Percentiles rank a stretch among this genome's conserved stretches.
Conservation (phyloP, 495 filamentous ascomycete species). For the Neurospora sp. region DNA sequence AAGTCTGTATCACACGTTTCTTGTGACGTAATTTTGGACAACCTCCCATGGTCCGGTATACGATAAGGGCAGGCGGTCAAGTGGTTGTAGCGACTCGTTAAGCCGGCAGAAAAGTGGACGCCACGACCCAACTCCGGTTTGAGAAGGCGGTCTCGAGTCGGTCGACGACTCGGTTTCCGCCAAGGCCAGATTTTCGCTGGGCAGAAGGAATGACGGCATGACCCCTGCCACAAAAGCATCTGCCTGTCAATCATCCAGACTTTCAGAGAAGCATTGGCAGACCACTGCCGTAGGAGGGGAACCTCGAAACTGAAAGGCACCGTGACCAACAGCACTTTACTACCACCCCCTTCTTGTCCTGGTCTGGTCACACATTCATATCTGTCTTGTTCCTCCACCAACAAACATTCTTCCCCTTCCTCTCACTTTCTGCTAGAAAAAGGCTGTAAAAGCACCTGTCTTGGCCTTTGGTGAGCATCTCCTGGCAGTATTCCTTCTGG, state of each 20-base stretch:
- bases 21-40: not conserved
- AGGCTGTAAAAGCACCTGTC: not conserved
- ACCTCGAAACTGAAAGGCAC: not conserved
- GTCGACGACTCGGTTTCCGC: not conserved
- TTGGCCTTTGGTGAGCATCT: not conserved
- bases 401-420: not conserved
- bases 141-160: conserved; percentile 3
- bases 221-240: conserved; percentile 5
- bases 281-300: not conserved
- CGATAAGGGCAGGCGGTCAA: not conserved
- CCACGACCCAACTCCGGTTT: not conserved
- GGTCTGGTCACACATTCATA: not conserved
- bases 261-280: not conserved
- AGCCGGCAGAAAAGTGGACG: not conserved
- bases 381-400: not conserved
- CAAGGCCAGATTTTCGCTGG: not conserved
- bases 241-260: not conserved
- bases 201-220: conserved; percentile 16
- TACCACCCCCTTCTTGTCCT: not conserved
- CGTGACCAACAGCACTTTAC: not conserved
- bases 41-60: not conserved
- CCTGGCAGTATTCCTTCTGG: not conserved
- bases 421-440: not conserved
- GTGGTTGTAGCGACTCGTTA: not conserved
- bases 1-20: not conserved